Base-by-base conservation (phyloP, 352 stramenopile species). In the Blastocystis sp. region DNA sequence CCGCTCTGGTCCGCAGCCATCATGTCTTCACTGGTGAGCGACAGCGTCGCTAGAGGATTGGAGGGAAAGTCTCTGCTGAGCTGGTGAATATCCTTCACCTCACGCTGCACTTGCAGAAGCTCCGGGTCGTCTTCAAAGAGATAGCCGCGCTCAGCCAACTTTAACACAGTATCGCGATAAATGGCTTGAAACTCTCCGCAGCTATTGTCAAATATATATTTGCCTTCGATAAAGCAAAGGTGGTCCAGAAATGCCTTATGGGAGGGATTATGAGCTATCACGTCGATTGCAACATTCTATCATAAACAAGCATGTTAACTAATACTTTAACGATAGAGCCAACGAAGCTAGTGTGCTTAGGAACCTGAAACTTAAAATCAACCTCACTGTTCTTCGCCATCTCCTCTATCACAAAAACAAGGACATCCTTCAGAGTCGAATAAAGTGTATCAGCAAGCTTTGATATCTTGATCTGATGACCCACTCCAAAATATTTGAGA, bases 281-380 rank as follows among this genome's bases (percentile, higher is more conserved):
- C 73, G 37, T 85, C 73, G 39, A 85, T 66, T 4, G 73, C 73
- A 2, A 85, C 73, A 43, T 62, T 43, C 73, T 85, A 68, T 16
- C 39, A 53, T 34, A 66, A 7, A 66, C 9, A 11, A 24, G n/a
- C 8, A 11, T 24, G 4, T 18, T 13, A 9, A 45, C 53, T 0
- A 6, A 34, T 65, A 85, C 73, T 45, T 85, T 85, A 20, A 85
- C 30, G 34, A 85, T 85, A 0, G 47, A 53, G 39, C 73, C 73
- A 9, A 85, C 73, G 63, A 85, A 85, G 63, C 73, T 85, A 37
- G 73, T 85, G 39, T 85, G 73, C 56, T 85, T 85, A 4, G 73
- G 73, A 26, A 85, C 73, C 63, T 85, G 73, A 34, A 68, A 85
- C 26, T 85, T 85, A n/a, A 66, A 85, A 43, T 85, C 73, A 13